Evolutionary conservation across 805 yeast genomes (phyloP), one percentile per base, ranked within the genome.

Genomic region (Wickerhamiella vanderwaltii): DNA sequence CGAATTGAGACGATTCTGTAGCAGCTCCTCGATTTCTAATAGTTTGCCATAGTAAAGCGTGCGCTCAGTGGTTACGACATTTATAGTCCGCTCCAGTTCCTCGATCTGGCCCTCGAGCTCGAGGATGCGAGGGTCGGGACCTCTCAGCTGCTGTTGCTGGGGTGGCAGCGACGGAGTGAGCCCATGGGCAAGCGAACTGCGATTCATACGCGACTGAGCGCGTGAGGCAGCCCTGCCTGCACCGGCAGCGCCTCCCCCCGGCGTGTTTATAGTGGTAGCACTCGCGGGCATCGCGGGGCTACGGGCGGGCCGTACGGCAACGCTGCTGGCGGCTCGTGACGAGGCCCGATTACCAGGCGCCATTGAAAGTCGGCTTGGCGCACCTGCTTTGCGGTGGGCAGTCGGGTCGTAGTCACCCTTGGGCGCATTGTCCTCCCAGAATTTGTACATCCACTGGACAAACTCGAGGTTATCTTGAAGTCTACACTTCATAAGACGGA

Each of bases 381-480:
- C 30, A 6, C 45, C 22, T 41, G 56, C 61, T 30, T 65, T 71
- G 44, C 86, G 67, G 48, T 86, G 66, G 0, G 73, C 57, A 11
- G 60, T 58, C 1, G 95, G 75, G 58, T 87, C 93, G 54, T 87
- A 87, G 4, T 64, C 72, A 26, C 72, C 68, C 43, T 77, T 78
- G 43, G 78, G 79, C 55, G 72, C 77, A 54, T 75, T 69, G 41
- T 81, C 88, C 47, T 69, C 67, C 96, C 97, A 88, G 53, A 67
- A 77, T 53, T 71, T 72, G 55, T 82, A 78, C 54, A 85, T 68
- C 95, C 95, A 91, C 63, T 91, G 99, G 48, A 87, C 64, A 53
- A 91, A 81, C 63, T 87, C 97, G 53, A 91, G 69, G 60, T 91
- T 91, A 56, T 88, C 97, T 59, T 91, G 98, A 51, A 91, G 73